Conservation (phyloP, 2,329 filamentous ascomycete genomes). For the Metarhizium robertsii region DNA sequence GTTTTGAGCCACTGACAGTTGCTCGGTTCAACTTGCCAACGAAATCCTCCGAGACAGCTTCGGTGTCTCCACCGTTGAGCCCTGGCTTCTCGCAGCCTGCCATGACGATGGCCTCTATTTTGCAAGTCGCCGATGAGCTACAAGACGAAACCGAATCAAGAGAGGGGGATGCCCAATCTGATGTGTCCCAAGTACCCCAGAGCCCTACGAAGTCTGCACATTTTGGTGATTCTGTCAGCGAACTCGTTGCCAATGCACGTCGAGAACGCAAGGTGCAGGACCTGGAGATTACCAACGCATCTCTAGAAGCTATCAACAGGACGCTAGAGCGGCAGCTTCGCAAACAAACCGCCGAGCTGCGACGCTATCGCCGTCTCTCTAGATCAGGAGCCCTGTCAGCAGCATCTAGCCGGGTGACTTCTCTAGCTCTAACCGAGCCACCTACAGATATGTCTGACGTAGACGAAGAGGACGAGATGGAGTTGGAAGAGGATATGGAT, state of each 20-base stretch:
- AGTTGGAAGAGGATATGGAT: conserved; percentile 33
- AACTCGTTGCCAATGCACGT: conserved; percentile 78
- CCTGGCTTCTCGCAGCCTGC: conserved; percentile 22
- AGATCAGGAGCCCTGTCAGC: conserved; percentile 66
- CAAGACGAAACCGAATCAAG: conserved; percentile 19
- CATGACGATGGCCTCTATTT: conserved; percentile 44
- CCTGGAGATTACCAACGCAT: conserved; percentile 92
- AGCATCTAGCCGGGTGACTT: conserved; percentile 34
- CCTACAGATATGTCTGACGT: conserved; percentile 40
- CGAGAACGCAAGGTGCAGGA: conserved; percentile 93
- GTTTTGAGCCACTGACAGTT: conserved; percentile 26
- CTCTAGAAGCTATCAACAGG: conserved; percentile 87
- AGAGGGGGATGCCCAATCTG: conserved; percentile 22
- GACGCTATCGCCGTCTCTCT: conserved; percentile 77
- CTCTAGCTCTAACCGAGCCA: conserved; percentile 32
- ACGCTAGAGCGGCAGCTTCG: conserved; percentile 84
- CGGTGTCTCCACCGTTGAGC: conserved; percentile 25
- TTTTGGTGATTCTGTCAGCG: conserved; percentile 54
- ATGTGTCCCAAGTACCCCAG: conserved; percentile 21
- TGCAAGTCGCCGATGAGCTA: conserved; percentile 47
- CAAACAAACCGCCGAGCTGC: conserved; percentile 81
- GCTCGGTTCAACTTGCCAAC: conserved; percentile 23
- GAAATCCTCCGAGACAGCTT: conserved; percentile 20
- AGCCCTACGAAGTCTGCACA: conserved; percentile 50
- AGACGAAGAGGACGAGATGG: conserved; percentile 32